These are phyloP conservation scores for Chlorella variabilis DNA, from an alignment of 163 green algal species.

Conservation along the genomic window DNA sequence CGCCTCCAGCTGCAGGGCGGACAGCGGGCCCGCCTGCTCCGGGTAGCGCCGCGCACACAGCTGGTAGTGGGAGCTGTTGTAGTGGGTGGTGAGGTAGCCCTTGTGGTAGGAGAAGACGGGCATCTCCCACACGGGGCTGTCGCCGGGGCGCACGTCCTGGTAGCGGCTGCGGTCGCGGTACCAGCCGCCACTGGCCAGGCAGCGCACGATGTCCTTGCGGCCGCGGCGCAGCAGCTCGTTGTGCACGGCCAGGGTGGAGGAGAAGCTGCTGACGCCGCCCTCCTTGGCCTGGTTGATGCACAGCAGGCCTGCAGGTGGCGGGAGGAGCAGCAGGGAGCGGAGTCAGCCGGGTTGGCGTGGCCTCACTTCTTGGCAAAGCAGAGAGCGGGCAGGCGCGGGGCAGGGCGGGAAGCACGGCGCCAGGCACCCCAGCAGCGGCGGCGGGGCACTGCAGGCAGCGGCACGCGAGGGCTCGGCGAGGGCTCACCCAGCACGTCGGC, in stretches of 20 bases:
- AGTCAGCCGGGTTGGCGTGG: neutral
- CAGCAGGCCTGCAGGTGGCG: neutral
- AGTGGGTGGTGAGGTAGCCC: conserved; percentile 1
- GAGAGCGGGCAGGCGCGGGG: too few relatives aligned
- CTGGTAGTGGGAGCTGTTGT: neutral
- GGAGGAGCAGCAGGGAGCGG: too few relatives aligned
- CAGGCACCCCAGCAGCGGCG: too few relatives aligned
- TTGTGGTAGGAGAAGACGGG: neutral
- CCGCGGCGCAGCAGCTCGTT: neutral
- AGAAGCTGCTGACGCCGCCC: neutral
- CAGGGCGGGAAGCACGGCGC: too few relatives aligned
- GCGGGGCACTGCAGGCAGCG: too few relatives aligned
- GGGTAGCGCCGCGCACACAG: neutral
- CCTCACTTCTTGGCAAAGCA: too few relatives aligned
- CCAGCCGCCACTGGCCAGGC: neutral
- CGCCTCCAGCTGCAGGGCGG: neutral
- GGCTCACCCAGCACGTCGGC: neutral
- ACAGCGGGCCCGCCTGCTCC: neutral
- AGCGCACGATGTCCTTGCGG: neutral
- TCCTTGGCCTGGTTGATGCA: conserved; percentile 1
- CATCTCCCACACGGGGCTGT: neutral
- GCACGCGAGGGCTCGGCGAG: too few relatives aligned
- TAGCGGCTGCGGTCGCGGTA: neutral
- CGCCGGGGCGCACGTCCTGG: neutral
- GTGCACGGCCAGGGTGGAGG: neutral